These are phyloP conservation scores for Lolium perenne DNA, from an alignment of 176 grass and related monocot species.

Conservation along the genomic window DNA sequence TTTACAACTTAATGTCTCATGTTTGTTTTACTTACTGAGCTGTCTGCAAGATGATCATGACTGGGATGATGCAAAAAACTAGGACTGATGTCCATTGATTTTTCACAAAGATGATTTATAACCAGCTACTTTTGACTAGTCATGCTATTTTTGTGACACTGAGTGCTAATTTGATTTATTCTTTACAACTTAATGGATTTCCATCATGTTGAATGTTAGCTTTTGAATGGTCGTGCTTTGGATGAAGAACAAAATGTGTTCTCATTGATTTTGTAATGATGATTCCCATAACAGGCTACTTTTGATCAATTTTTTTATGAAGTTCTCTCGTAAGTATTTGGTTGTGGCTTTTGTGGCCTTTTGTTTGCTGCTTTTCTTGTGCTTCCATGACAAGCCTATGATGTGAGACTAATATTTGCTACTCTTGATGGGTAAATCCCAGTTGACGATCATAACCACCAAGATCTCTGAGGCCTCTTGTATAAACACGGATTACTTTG, in stretches of 20 bases:
- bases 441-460: constrained; percentile 32
- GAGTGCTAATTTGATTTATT: background rate
- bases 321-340: background rate
- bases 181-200: background rate
- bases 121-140: constrained; percentile 9
- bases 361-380: background rate
- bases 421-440: constrained; percentile 37
- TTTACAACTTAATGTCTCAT: background rate
- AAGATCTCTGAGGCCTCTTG: background rate
- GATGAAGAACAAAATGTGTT: background rate
- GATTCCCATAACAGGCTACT: background rate
- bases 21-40: background rate
- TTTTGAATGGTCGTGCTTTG: background rate
- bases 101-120: background rate
- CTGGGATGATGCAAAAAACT: constrained; percentile 2
- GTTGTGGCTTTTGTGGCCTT: background rate
- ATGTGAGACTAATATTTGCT: constrained; percentile 35
- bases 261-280: constrained; percentile 1
- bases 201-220: background rate
- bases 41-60: background rate
- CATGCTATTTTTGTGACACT: background rate
- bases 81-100: constrained; percentile 8
- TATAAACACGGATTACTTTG: background rate
- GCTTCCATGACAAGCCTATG: background rate
- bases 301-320: background rate